Evolutionary conservation across 2,329 filamentous ascomycete species (phyloP), one percentile per base, ranked within the genome.

Genomic region (Rutstroemia sp.): DNA sequence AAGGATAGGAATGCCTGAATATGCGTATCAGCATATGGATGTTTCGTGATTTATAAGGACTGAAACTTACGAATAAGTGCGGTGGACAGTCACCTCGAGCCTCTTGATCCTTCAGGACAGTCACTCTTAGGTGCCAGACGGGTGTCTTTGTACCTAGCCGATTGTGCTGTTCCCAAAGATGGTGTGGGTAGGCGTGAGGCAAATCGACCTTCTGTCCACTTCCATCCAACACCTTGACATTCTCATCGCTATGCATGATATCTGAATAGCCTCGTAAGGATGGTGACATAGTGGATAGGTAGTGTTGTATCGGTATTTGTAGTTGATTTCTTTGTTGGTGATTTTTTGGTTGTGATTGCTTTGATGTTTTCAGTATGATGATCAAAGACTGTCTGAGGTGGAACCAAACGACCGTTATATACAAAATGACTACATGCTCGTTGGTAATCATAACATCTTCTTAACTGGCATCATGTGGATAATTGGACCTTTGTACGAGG

Each of bases 1-100:
- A 63, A 50, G 2, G 62, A 63, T 42, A 60, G 58, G 56, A 66
- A 66, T n/a, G 59, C 57, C 65, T 66, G 27, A 6, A 49, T 25
- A 27, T 25, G 30, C 10, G 10, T 38, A 46, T 23, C 4, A 34
- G 19, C 25, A 30, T 21, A 5, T 21, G 7, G n/a, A 12, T 14
- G n/a, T 25, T 30, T 23, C 7, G 14, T 19, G 8, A 10, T 14
- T 19, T 2, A 52, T 5, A 41, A 25, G 5, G 12, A 23, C 2
- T 4, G 25, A 54, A 39, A 60, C 63, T 41, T 59, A 65, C 65
- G 51, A 66, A 66, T 50, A 55, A 53, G 25, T 58, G 58, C 52
- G 49, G 53, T 38, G 61, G 62, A 52, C 57, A 61, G 56, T 65
- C 63, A 6, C 60, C 63, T 51, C 59, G 52, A 12, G 52, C 58